Conservation (phyloP, 768 basidiomycete species). For the Lentinula sp. region DNA sequence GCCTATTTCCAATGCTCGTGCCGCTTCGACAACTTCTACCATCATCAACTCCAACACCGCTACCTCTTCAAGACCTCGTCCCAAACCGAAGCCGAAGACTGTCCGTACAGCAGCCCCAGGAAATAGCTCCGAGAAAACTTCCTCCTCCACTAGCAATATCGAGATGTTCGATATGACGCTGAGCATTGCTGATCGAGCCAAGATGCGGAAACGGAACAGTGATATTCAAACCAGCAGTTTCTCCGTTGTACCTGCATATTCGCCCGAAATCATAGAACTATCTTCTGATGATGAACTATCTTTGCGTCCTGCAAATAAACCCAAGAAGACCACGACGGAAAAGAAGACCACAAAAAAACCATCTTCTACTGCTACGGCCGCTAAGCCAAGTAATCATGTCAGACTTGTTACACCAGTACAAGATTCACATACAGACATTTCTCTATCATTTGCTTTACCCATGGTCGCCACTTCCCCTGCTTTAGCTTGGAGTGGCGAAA, state of each 20-base stretch:
- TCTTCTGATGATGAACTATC: constrained; percentile 35
- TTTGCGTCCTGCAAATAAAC: constrained; percentile 21
- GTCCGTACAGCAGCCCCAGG: background rate
- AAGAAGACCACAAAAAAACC: background rate
- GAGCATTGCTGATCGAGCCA: constrained; percentile 53
- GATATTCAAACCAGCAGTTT: constrained; percentile 12
- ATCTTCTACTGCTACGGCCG: constrained; percentile 9
- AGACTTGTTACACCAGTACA: constrained; percentile 16
- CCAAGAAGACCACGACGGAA: constrained; percentile 14
- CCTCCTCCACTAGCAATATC: background rate
- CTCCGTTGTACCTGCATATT: background rate
- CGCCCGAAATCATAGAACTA: constrained; percentile 28
- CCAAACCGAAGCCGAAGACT: background rate
- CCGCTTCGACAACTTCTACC: background rate
- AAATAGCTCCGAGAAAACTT: background rate
- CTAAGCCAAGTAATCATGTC: constrained; percentile 20
- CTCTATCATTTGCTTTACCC: constrained; percentile 6
- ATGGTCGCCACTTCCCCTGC: constrained; percentile 12
- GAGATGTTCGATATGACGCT: constrained; percentile 13
- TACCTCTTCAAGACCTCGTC: background rate
- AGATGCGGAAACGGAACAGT: constrained; percentile 41
- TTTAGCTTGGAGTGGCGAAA: constrained; percentile 5
- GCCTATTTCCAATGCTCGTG: background rate
- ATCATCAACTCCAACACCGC: background rate
- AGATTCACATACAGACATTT: background rate